Evolutionary conservation across 305 asterid species (phyloP).

Genomic region (Fraxinus velutina): DNA sequence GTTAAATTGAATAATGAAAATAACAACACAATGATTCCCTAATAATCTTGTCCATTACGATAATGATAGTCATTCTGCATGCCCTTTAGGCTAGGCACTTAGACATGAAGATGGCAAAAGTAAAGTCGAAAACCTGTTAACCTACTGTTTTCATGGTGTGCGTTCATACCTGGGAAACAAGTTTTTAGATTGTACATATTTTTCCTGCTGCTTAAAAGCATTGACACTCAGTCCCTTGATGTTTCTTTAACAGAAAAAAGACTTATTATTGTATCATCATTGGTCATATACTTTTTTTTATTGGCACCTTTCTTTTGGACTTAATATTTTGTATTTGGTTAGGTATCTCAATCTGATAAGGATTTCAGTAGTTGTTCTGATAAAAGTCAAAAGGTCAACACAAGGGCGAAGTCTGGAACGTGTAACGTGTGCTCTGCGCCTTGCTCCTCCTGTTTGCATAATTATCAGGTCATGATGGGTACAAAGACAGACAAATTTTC

Average conservation of each 20-base stretch:
- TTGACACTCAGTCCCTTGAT: neutral
- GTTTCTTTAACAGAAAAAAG: neutral
- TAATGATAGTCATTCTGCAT: neutral
- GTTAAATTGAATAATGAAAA: neutral
- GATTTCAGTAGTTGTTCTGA: slow-evolving; percentile 29
- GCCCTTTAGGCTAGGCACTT: neutral
- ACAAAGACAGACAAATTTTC: slow-evolving; percentile 54
- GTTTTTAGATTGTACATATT: neutral
- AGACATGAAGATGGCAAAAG: neutral
- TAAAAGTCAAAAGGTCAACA: slow-evolving; percentile 36
- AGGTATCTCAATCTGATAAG: slow-evolving; percentile 47
- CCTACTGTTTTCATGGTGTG: neutral
- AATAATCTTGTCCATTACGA: neutral
- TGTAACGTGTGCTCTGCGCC: slow-evolving; percentile 69
- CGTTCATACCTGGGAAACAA: neutral
- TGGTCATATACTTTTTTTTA: slow-evolving; percentile 12
- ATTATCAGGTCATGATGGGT: slow-evolving; percentile 47
- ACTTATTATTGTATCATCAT: neutral
- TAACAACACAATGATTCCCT: slow-evolving; percentile 6
- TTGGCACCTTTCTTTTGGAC: slow-evolving; percentile 11
- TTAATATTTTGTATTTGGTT: slow-evolving; percentile 20
- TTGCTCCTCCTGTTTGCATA: slow-evolving; percentile 65
- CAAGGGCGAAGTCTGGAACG: slow-evolving; percentile 45
- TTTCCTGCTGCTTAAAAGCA: neutral
- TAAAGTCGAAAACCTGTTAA: neutral